Evolutionary conservation across 495 filamentous ascomycete species (phyloP), one percentile per base, ranked within the genome.

Genomic region (Sporormia fimetaria): DNA sequence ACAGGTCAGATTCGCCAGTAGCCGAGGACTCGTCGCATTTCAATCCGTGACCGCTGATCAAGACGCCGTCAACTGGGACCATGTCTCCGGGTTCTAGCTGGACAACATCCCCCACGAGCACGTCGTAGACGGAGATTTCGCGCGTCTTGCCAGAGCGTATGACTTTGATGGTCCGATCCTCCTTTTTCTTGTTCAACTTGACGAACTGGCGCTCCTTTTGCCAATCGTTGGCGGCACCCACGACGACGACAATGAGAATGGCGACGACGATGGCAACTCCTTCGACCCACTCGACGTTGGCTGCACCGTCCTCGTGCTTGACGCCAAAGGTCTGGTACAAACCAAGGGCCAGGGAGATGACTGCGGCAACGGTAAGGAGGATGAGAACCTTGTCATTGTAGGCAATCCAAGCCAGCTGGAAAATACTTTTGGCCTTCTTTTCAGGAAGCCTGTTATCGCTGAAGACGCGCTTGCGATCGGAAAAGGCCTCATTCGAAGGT

Each of bases 1-100:
- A 67, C 32, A 78, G 65, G 52, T 81, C 75, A 0, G 77, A 80
- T 60, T 81, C 77, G 21, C 77, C 77, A 23, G 77, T 80, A 3
- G 76, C 75, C 11, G 74, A 79, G 9, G 76, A 80, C 48, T 81
- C 76, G 46, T 81, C 76, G 49, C 76, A 81, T 58, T 78, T 66
- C 28, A 69, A 44, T 22, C 75, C 77, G 38, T 76, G 71, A 22
- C 57, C 55, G 26, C 49, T 33, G 24, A 66, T 57, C 25, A 55
- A 56, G 21, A 61, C 55, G 2, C 58, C 62, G 31, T 62, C 58
- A 10, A 64, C 54, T 2, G 58, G 56, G 9, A 94, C 71, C 55
- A 94, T 69, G 54, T 95, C 86, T 42, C 87, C 87, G n/a, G 85
- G 78, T 57, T 92, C 83, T 20, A 94, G 59, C 47, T 80, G 73